Evolutionary conservation across 345 rosid genomes (phyloP).

Genomic region (Noccaea bulbosa): DNA sequence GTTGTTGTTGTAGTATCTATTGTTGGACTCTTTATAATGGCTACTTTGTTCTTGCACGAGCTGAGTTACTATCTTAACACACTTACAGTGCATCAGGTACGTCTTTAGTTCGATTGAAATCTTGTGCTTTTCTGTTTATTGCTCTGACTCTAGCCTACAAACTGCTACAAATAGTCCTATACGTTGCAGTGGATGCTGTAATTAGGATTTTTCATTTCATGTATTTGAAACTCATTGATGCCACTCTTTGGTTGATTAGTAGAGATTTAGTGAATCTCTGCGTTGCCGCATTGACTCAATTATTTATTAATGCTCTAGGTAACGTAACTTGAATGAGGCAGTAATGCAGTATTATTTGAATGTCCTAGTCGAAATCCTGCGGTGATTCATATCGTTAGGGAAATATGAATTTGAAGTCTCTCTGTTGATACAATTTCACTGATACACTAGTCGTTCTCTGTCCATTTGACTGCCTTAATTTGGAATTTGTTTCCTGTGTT

Average conservation of each 20-base stretch:
- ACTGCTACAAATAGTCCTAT: background rate
- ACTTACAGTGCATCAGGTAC: constrained; percentile 89
- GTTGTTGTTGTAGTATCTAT: constrained; percentile 66
- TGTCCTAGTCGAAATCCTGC: background rate
- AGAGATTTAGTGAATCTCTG: background rate
- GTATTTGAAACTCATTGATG: background rate
- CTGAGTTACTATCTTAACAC: constrained; percentile 78
- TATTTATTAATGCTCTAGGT: constrained; percentile 2
- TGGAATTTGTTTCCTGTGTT: constrained; percentile 16
- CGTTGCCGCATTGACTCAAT: constrained; percentile 1
- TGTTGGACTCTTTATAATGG: constrained; percentile 84
- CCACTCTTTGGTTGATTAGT: background rate
- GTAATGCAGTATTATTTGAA: background rate
- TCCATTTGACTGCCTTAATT: background rate
- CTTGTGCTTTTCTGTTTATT: constrained; percentile 10
- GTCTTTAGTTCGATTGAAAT: background rate
- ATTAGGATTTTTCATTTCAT: background rate
- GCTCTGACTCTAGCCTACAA: background rate
- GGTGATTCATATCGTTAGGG: background rate
- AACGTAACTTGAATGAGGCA: background rate
- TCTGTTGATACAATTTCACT: constrained; percentile 14
- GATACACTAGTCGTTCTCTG: background rate
- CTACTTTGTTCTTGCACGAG: constrained; percentile 85
- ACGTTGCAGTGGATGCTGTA: background rate
- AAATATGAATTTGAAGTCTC: constrained; percentile 9